Evolutionary conservation across 345 rosid species (phyloP).

Genomic region (Eucalyptus pumila): DNA sequence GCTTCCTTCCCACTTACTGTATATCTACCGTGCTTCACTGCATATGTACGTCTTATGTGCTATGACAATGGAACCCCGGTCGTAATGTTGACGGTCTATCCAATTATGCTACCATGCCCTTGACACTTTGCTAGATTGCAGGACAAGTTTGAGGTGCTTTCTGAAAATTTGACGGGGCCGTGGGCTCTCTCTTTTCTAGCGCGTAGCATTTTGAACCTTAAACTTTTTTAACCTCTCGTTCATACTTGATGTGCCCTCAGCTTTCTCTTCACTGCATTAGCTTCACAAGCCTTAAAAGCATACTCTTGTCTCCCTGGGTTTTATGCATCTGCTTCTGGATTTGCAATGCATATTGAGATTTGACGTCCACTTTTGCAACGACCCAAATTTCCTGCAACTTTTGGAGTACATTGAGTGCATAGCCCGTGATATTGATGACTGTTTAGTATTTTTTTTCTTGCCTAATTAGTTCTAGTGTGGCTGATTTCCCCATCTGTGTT

Average conservation of each 20-base stretch:
- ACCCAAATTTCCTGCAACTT: neutral
- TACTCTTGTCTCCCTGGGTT: neutral
- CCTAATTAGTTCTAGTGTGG: neutral
- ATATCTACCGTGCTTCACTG: neutral
- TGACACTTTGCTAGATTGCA: neutral
- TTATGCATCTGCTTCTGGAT: neutral
- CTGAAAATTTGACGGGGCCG: neutral
- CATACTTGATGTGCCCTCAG: neutral
- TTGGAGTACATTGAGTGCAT: neutral
- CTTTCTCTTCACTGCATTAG: neutral
- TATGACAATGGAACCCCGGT: neutral
- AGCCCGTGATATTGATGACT: neutral
- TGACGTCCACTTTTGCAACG: neutral
- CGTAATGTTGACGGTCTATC: neutral
- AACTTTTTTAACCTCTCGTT: neutral
- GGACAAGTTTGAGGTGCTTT: neutral
- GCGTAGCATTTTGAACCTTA: neutral
- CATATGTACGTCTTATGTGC: neutral
- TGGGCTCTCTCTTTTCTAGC: neutral
- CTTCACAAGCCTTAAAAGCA: neutral
- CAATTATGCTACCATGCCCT: neutral
- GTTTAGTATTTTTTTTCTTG: neutral
- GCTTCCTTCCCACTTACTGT: neutral
- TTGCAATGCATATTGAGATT: neutral
- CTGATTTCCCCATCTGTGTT: neutral